These are phyloP conservation scores for Dothistroma septosporum DNA, from an alignment of 2,329 filamentous ascomycete species.

Conservation along the genomic window DNA sequence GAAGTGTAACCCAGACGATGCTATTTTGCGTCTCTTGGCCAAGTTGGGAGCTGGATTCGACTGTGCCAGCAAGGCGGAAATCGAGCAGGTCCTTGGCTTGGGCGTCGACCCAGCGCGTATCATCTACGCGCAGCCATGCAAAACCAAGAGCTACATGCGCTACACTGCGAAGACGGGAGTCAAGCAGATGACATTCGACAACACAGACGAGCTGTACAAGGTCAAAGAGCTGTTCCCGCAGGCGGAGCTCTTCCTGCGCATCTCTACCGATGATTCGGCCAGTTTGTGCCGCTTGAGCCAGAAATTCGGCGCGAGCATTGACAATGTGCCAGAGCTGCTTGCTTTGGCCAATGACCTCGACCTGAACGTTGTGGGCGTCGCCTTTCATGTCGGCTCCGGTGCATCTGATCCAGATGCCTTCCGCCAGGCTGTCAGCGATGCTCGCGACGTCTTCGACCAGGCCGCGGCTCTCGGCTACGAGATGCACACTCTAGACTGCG, in stretches of 20 bases:
- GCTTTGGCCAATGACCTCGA: slow-evolving; percentile 73
- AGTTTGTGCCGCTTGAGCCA: slow-evolving; percentile 92
- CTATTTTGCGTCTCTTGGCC: slow-evolving; percentile 81
- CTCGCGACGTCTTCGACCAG: slow-evolving; percentile 82
- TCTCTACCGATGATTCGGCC: slow-evolving; percentile 91
- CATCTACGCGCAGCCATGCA: slow-evolving; percentile 99
- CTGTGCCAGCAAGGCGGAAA: slow-evolving; percentile 96
- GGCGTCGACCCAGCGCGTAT: slow-evolving; percentile 84
- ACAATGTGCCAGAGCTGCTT: slow-evolving; percentile 72
- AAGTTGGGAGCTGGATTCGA: slow-evolving; percentile 92
- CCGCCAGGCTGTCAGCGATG: slow-evolving; percentile 84
- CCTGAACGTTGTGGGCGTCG: slow-evolving; percentile 90
- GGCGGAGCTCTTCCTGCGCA: slow-evolving; percentile 89
- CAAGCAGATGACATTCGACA: slow-evolving; percentile 99
- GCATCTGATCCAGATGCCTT: slow-evolving; percentile 92
- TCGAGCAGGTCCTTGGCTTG: slow-evolving; percentile 81
- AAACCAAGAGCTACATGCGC: slow-evolving; percentile 96
- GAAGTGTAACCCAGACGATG: slow-evolving; percentile 95
- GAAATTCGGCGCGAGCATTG: slow-evolving; percentile 92
- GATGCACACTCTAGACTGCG: slow-evolving; percentile 86
- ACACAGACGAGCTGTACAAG: slow-evolving; percentile 96
- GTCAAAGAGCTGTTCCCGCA: slow-evolving; percentile 86
- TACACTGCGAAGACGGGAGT: slow-evolving; percentile 81
- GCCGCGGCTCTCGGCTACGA: slow-evolving; percentile 70
- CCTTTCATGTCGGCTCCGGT: slow-evolving; percentile 96